Conservation (phyloP, 1,284 basidiomycete genomes). For the Ceratobasidium sp. region DNA sequence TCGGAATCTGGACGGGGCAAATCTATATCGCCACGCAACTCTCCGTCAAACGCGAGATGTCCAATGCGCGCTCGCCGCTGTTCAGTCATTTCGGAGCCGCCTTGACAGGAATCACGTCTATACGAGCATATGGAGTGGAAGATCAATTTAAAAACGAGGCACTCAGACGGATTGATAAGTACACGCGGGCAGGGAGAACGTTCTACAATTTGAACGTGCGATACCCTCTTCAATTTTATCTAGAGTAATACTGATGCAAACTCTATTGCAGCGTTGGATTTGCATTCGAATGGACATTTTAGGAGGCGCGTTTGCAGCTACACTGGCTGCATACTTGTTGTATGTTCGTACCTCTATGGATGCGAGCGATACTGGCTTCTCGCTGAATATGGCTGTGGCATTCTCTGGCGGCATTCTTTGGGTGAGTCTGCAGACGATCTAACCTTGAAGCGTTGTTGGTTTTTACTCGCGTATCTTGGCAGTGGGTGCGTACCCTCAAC, state of each 20-base stretch:
- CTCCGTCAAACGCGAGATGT: constrained; percentile 79
- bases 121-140: constrained; percentile 43
- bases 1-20: constrained; percentile 61
- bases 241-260: no score
- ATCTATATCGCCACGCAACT: constrained; percentile 74
- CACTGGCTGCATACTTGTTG: constrained; percentile 43
- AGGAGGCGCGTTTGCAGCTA: constrained; percentile 45
- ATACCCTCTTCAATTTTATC: no score
- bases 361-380: constrained; percentile 55
- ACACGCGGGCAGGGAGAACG: constrained; percentile 25
- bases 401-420: constrained; percentile 53
- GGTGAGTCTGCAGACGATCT: constrained; percentile 40
- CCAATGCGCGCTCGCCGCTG: constrained; percentile 72
- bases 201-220: constrained; percentile 43
- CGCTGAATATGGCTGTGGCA: constrained; percentile 55
- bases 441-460: constrained; percentile 41
- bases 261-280: constrained; percentile 43
- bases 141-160: constrained; percentile 35
- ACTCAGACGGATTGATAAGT: constrained; percentile 37
- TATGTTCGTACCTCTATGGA: not conserved
- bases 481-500: constrained; percentile 54
- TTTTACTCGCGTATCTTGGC: constrained; percentile 33
- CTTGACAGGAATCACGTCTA: constrained; percentile 64
- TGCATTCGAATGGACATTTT: constrained; percentile 45
- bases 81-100: constrained; percentile 76